Conservation (phyloP, 148 eudicot genomes). For the Rhododendron ovatum region DNA sequence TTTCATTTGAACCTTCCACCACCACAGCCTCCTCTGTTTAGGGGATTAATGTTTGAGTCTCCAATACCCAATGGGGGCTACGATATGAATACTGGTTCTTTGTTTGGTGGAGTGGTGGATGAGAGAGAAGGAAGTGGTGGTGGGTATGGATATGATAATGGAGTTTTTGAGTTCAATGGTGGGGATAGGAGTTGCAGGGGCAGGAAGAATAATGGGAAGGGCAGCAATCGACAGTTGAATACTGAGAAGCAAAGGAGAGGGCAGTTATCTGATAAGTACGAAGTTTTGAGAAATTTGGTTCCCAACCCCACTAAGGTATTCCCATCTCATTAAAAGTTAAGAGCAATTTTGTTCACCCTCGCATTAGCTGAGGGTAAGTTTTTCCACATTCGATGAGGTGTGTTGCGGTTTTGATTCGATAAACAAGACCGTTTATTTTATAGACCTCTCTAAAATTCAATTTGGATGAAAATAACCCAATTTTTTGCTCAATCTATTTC, state of each 20-base stretch:
- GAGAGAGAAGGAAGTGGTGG: constrained; percentile 40
- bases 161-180: constrained; percentile 42
- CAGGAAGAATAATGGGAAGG: constrained; percentile 42
- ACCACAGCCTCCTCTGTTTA: constrained; percentile 46
- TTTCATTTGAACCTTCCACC: constrained; percentile 56
- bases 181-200: constrained; percentile 29
- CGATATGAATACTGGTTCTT: constrained; percentile 16
- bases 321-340: not conserved
- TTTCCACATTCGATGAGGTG: not conserved
- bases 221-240: constrained; percentile 52
- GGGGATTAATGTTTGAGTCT: constrained; percentile 51
- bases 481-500: not conserved
- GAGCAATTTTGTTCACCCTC: not conserved
- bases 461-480: no score
- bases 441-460: no score
- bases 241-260: constrained; percentile 79
- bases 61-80: constrained; percentile 33
- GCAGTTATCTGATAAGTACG: constrained; percentile 50
- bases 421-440: no score
- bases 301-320: constrained; percentile 76
- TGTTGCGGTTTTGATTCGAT: not conserved
- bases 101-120: constrained; percentile 44
- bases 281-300: constrained; percentile 46
- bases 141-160: constrained; percentile 32
- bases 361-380: not conserved